Evolutionary conservation across 169 alveolate species (phyloP).

Genomic region (Eimeria zaria): DNA sequence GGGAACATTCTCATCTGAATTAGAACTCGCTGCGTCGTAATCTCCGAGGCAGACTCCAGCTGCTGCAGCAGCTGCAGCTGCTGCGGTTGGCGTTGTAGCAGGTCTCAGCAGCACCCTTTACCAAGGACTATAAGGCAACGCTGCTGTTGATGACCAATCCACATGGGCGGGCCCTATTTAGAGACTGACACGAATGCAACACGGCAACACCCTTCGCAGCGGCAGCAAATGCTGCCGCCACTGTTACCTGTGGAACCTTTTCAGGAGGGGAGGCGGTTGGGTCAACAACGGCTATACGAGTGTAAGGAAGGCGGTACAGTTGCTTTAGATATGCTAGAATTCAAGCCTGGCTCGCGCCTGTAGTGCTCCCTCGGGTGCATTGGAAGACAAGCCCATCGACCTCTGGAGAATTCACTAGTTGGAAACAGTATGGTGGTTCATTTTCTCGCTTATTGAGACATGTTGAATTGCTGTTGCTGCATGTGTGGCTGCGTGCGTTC

Average conservation of each 20-base stretch:
- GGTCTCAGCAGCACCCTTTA: not conserved
- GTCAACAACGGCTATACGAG: constrained; percentile 36
- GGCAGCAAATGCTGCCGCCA: constrained; percentile 32
- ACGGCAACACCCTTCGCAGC: constrained; percentile 1
- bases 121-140: not conserved
- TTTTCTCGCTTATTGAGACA: not conserved
- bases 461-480: not conserved
- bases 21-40: not conserved
- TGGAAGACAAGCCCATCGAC: not conserved
- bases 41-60: not conserved
- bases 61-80: not conserved
- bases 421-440: not conserved
- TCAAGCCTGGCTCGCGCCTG: not conserved
- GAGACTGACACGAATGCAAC: not conserved
- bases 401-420: not conserved
- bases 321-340: not conserved
- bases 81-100: not conserved
- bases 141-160: not conserved
- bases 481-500: not conserved
- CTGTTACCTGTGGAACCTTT: constrained; percentile 36
- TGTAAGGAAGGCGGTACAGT: not conserved
- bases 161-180: not conserved
- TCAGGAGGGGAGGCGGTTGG: not conserved
- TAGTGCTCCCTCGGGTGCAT: not conserved
- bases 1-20: not conserved